Conservation (phyloP, 2,329 filamentous ascomycete genomes). For the Cercospora nicotianae region DNA sequence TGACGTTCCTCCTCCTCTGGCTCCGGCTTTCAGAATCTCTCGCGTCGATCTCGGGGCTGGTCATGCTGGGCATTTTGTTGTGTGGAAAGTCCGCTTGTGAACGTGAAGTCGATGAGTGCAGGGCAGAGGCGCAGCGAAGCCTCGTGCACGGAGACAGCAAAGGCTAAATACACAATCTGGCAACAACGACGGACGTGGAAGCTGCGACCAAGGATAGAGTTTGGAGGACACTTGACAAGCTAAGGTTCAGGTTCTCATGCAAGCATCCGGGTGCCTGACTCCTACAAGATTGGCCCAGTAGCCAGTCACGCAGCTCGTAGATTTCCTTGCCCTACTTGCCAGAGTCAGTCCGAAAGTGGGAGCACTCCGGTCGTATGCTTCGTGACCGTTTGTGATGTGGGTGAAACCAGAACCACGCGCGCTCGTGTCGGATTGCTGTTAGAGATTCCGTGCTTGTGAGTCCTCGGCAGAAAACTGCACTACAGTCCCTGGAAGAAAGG, state of each 20-base stretch:
- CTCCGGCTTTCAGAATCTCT: constrained; percentile 3
- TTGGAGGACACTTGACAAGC: constrained; percentile 8
- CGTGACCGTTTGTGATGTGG: neutral
- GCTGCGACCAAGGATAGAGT: neutral
- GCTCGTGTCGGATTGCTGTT: constrained; percentile 1
- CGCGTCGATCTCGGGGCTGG: neutral
- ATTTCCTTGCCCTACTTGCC: neutral
- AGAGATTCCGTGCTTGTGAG: constrained; percentile 3
- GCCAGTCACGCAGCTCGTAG: neutral
- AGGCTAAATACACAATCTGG: neutral
- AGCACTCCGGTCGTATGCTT: neutral
- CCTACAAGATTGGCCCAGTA: neutral
- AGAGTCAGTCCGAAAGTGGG: neutral
- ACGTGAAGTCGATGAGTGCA: neutral
- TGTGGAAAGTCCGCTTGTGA: neutral
- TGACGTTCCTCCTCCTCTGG: constrained; percentile 3
- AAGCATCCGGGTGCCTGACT: neutral
- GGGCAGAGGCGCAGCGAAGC: neutral
- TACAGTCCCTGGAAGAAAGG: neutral
- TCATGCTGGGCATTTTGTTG: constrained; percentile 9
- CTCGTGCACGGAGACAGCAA: neutral
- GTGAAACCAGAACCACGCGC: neutral
- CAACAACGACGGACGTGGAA: neutral
- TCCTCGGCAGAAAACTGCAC: neutral
- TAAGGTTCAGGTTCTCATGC: constrained; percentile 9